Base-by-base conservation (phyloP, 805 yeast species). In the Ogataea allantospora region DNA sequence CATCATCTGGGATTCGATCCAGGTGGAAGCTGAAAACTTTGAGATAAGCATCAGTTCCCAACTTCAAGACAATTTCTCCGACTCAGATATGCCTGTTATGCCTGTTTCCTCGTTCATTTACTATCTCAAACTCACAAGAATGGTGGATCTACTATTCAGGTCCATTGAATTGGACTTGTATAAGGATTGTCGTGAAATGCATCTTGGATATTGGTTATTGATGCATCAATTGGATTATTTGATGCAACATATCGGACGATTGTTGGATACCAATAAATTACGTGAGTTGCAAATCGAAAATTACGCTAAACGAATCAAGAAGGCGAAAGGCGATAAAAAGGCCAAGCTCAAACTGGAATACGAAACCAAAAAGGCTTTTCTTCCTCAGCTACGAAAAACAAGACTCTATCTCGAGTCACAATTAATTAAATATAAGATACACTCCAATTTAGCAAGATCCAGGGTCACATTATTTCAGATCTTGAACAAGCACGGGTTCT, bases 161-260 rank as follows among this genome's bases (percentile, higher is more conserved):
- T 93, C 95, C 1, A 76, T 88, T 48, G 91, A 84, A 49, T 68
- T 85, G 26, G 85, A 85, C 16, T 58, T 88, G 10, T 86, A 83
- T 57, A 77, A 78, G 48, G 71, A 73, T 9, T 36, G 49, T 6
- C 82, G 83, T 70, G 98, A 91, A 57, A 65, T 70, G 38, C 70
- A 72, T 38, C 61, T 75, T 18, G 77, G 83, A 62, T 82, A 77
- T 55, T 86, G 91, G 88, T 80, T 79, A 54, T 67, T 71, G 0
- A 68, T 73, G 24, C 73, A 74, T 24, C 29, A 53, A 6, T 27
- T 53, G 20, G 55, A 52, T 24, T 44, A 50, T 25, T 26, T 50
- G n/a, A 12, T 44, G 9, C 50, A 48, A 12, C 60, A 55, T 30
- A 26, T 54, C 8, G 37, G 35, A 11, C 42, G 58, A 18, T 40